These are phyloP conservation scores for Lipomyces lipofer DNA, from an alignment of 805 yeast genomes.

Conservation along the genomic window DNA sequence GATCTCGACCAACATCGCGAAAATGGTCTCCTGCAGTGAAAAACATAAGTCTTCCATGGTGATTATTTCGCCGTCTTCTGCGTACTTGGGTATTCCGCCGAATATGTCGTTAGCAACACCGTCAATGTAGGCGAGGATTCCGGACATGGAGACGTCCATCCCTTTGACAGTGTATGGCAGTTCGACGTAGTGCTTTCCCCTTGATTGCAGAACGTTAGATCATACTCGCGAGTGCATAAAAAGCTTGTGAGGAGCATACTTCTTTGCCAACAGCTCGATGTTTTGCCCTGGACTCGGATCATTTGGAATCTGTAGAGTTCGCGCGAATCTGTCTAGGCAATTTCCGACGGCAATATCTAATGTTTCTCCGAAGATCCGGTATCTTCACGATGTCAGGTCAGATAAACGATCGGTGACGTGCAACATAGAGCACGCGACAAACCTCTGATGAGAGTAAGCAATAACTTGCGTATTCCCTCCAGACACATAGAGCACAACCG, in stretches of 20 bases:
- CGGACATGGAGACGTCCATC: slow-evolving; percentile 97
- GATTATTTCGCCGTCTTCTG: slow-evolving; percentile 50
- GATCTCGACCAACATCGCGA: slow-evolving; percentile 95
- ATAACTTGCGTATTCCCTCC: slow-evolving; percentile 99
- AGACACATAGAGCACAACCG: slow-evolving; percentile 93
- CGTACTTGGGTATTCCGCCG: slow-evolving; percentile 43
- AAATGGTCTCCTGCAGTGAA: slow-evolving; percentile 87
- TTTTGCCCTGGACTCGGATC: slow-evolving; percentile 97
- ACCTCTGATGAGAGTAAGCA: slow-evolving; percentile 86
- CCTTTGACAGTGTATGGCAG: slow-evolving; percentile 98
- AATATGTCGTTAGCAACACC: slow-evolving; percentile 72
- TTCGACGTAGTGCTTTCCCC: slow-evolving; percentile 57
- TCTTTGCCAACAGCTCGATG: slow-evolving; percentile 89
- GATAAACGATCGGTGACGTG: background rate
- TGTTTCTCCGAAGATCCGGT: slow-evolving; percentile 99
- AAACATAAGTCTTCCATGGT: slow-evolving; percentile 88
- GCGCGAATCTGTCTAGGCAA: slow-evolving; percentile 92
- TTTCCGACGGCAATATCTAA: slow-evolving; percentile 97
- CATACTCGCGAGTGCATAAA: slow-evolving; percentile 22
- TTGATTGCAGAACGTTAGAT: background rate
- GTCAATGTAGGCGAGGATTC: slow-evolving; percentile 85
- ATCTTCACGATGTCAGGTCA: slow-evolving; percentile 38
- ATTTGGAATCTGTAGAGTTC: slow-evolving; percentile 83
- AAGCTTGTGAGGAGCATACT: slow-evolving; percentile 46
- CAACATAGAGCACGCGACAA: background rate